Conservation (phyloP, 139 green algal genomes). For the Coelastrella sp. region DNA sequence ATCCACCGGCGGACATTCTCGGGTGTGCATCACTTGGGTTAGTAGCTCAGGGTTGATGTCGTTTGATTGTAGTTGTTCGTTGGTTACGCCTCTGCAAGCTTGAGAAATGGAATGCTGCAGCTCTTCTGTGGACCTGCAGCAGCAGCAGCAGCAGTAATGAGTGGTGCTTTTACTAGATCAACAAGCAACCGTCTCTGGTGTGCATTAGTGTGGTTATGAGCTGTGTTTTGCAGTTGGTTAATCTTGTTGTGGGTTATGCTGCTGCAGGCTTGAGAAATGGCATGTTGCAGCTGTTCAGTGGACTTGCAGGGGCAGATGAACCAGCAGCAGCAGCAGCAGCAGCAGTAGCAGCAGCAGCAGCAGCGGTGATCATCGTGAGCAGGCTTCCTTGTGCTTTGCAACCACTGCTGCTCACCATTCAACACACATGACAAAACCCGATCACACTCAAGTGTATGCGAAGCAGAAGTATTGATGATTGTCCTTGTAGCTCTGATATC, state of each 20-base stretch:
- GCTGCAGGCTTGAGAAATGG: too few relatives aligned
- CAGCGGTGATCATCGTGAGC: not conserved
- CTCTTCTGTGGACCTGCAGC: conserved; percentile 79
- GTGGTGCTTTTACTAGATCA: too few relatives aligned
- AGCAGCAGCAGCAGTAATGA: not conserved
- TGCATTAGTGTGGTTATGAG: too few relatives aligned
- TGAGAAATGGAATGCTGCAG: conserved; percentile 61
- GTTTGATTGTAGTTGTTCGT: conserved; percentile 37
- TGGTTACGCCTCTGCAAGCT: conserved; percentile 44
- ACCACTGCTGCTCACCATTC: too few relatives aligned
- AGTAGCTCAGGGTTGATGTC: conserved; percentile 59
- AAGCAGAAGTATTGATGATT: conserved; percentile 94
- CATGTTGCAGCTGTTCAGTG: too few relatives aligned
- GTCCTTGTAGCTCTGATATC: not conserved
- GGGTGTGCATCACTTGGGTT: conserved; percentile 10
- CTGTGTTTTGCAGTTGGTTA: too few relatives aligned
- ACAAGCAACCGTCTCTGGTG: too few relatives aligned
- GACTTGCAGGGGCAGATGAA: too few relatives aligned
- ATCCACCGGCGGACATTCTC: conserved; percentile 80
- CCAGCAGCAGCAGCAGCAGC: too few relatives aligned
- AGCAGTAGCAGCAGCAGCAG: not conserved
- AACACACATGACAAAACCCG: too few relatives aligned
- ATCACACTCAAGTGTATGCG: conserved; percentile 51
- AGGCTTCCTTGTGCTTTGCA: too few relatives aligned
- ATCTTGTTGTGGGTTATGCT: too few relatives aligned